Conservation (phyloP, 306 rosid genomes). For the Quillaja saponaria region DNA sequence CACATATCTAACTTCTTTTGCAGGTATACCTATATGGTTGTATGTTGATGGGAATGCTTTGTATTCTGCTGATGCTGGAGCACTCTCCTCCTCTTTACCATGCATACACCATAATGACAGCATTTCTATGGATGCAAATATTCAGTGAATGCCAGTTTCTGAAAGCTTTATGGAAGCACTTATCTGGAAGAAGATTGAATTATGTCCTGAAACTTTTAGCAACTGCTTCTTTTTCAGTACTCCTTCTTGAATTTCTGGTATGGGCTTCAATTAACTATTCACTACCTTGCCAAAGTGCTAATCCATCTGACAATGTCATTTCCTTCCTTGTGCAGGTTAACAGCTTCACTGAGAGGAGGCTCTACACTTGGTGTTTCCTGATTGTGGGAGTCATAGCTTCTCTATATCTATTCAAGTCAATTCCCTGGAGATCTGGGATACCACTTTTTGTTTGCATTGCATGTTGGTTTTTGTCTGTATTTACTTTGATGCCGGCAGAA, state of each 20-base stretch:
- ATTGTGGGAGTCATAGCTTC: constrained; percentile 53
- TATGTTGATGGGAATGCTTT: constrained; percentile 52
- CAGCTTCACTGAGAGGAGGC: constrained; percentile 86
- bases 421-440: constrained; percentile 81
- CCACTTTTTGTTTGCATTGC: constrained; percentile 63
- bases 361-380: constrained; percentile 81
- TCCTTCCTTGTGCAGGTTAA: constrained; percentile 56
- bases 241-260: constrained; percentile 84
- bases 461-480: constrained; percentile 77
- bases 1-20: constrained; percentile 34
- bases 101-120: constrained; percentile 70
- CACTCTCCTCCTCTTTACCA: constrained; percentile 90
- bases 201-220: constrained; percentile 53
- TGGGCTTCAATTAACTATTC: constrained; percentile 27
- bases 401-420: constrained; percentile 50
- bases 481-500: constrained; percentile 96
- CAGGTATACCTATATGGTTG: constrained; percentile 73
- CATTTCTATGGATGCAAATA: constrained; percentile 74
- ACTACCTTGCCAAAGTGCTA: constrained; percentile 28
- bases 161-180: constrained; percentile 64
- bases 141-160: constrained; percentile 66
- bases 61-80: constrained; percentile 63
- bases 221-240: constrained; percentile 52
- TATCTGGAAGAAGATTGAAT: constrained; percentile 56
- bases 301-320: constrained; percentile 31